phyloP scores from a whole-genome alignment of 805 yeast genomes.

The Yamadazyma laniorum region DNA sequence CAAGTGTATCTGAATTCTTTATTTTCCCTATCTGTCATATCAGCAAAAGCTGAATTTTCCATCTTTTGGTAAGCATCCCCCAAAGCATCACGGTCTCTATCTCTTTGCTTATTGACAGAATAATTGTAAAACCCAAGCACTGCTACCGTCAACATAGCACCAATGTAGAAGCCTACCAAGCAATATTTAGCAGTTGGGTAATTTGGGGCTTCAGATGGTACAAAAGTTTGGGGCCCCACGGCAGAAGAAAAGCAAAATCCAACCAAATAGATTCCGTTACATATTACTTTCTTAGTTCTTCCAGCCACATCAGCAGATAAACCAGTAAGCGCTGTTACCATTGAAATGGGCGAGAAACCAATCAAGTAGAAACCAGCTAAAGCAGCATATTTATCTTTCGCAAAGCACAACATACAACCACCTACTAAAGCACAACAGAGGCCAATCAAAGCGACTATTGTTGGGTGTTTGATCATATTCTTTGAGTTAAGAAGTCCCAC shows the following conservation, averaged over 20 bases:
- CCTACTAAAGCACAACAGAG: constrained; percentile 21
- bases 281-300: constrained; percentile 51
- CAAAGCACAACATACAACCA: constrained; percentile 43
- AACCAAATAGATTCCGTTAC: constrained; percentile 43
- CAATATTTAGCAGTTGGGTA: constrained; percentile 29
- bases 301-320: constrained; percentile 53
- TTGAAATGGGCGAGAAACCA: constrained; percentile 24
- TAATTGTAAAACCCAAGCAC: constrained; percentile 6
- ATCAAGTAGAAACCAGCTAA: constrained; percentile 29
- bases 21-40: constrained; percentile 9
- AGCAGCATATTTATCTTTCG: constrained; percentile 27
- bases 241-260: constrained; percentile 53
- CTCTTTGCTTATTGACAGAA: constrained; percentile 20
- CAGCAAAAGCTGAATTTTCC: constrained; percentile 6
- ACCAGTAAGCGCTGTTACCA: constrained; percentile 30
- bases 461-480: constrained; percentile 11
- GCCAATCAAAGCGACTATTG: constrained; percentile 20
- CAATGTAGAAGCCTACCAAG: constrained; percentile 18
- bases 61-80: constrained; percentile 2
- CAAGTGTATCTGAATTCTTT: constrained; percentile 15
- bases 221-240: constrained; percentile 31
- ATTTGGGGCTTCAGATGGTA: constrained; percentile 3
- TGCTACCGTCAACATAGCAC: constrained; percentile 14
- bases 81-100: constrained; percentile 7
- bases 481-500: constrained; percentile 18